phyloP scores from a whole-genome alignment of 371 early-diverging fungal species.

The Umbelopsis sp. region DNA sequence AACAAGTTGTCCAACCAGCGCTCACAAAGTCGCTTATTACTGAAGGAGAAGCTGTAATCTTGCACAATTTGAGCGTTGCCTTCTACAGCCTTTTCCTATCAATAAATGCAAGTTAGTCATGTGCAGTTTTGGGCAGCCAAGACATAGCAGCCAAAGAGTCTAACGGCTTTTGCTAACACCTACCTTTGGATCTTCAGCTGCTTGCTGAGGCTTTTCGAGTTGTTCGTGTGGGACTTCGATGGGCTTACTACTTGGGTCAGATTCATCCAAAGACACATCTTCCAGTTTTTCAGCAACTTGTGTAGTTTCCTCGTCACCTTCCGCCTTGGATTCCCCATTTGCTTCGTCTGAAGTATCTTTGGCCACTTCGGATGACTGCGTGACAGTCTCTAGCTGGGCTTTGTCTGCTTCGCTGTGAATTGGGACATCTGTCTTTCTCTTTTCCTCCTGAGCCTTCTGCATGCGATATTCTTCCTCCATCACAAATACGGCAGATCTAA shows the following conservation, averaged over 20 bases:
- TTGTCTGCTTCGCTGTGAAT: conserved; percentile 22
- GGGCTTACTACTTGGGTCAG: neutral
- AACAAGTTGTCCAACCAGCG: conserved; percentile 98
- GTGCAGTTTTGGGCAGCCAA: no score
- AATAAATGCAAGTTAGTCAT: neutral
- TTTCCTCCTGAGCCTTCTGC: conserved; percentile 69
- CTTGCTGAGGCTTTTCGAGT: conserved; percentile 43
- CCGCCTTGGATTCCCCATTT: conserved; percentile 25
- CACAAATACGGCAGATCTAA: conserved; percentile 88
- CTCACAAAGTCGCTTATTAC: conserved; percentile 95
- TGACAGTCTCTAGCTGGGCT: conserved; percentile 25
- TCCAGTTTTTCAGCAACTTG: conserved; percentile 14
- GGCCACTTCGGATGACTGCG: conserved; percentile 28
- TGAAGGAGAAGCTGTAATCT: conserved; percentile 67
- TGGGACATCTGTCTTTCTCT: conserved; percentile 41
- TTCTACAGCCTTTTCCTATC: neutral
- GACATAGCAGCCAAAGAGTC: no score
- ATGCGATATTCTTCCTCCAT: conserved; percentile 97
- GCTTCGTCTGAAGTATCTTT: conserved; percentile 27
- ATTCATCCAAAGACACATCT: conserved; percentile 4
- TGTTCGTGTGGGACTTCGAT: conserved; percentile 29
- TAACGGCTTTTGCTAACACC: neutral
- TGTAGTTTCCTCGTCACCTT: conserved; percentile 24
- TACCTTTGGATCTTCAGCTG: conserved; percentile 45
- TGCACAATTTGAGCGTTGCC: conserved; percentile 8